phyloP scores from a whole-genome alignment of 2,329 filamentous ascomycete genomes.

The Fusarium coffeatum region DNA sequence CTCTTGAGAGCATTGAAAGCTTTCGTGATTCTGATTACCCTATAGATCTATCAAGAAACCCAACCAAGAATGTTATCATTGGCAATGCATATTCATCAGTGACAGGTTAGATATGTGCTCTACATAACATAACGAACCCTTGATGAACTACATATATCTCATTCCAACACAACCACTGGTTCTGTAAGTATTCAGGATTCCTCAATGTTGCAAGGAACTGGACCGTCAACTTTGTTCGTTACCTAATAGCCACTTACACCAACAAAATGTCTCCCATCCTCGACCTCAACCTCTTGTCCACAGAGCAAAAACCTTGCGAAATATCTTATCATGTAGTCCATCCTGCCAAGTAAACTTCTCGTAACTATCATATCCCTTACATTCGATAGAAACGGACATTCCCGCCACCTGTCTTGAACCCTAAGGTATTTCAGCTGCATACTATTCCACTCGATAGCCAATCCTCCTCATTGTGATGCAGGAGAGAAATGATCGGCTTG shows the following conservation, averaged over 20 bases:
- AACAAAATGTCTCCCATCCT: background rate
- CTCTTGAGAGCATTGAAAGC: background rate
- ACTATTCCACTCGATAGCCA: background rate
- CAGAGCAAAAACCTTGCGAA: background rate
- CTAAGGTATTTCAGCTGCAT: background rate
- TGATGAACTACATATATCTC: fast-evolving
- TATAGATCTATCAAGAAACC: background rate
- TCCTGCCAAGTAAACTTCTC: no score
- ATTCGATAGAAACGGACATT: background rate
- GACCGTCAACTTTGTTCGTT: no score
- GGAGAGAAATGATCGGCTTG: background rate
- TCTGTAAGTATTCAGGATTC: background rate
- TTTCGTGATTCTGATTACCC: background rate
- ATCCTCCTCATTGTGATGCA: background rate
- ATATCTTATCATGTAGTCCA: background rate
- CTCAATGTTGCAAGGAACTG: background rate
- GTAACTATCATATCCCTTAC: background rate
- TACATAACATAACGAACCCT: background rate
- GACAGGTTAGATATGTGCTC: background rate
- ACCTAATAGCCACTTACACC: background rate
- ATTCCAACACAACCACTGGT: background rate
- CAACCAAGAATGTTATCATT: background rate
- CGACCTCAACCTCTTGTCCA: background rate
- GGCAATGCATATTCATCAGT: background rate
- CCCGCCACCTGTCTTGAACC: conserved; percentile 10